Base-by-base conservation (phyloP, 2,329 filamentous ascomycete species). In the Clonostachys rhizophaga region DNA sequence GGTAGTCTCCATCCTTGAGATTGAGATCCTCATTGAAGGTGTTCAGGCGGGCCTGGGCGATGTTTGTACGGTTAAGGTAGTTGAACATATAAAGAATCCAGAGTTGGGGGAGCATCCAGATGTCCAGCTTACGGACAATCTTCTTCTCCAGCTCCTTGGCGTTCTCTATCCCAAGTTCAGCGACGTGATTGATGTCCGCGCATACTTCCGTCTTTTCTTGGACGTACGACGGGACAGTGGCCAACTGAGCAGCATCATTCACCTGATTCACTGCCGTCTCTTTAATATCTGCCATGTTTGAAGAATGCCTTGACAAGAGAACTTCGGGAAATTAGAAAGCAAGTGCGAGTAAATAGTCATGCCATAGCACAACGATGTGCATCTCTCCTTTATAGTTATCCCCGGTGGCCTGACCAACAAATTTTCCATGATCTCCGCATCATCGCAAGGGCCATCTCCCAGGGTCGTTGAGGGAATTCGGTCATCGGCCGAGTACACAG, bases 81-180 rank as follows among this genome's bases (percentile, higher is more conserved):
- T 54, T 54, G 43, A 54, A 54, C 51, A 54, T 53, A 47, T 54
- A 54, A 10, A 54, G 41, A 17, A 54, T 50, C 53, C 53, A 53
- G 36, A 54, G 37, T 18, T 53, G 53, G 5, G 53, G 53, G 10
- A 54, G 48, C 48, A 54, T 46, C 17, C 45, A 48, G 49, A 51
- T 50, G 40, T 54, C 53, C 24, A 54, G 49, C 17, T 34, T 49
- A 17, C 53, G 53, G 16, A 50, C 48, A 20, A 54, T 49, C 45
- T 52, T 48, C 42, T 42, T 54, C 30, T 54, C 42, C 20, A 48
- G 37, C 43, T 40, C 42, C 8, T 40, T 43, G 12, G 16, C 17
- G 11, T 48, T 42, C 3, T 33, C 35, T 11, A 48, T 11, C 35
- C 42, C 42, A 30, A 48, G 47, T 12, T 35, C 12, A 4, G 18